phyloP scores from a whole-genome alignment of 2,329 filamentous ascomycete species.

The Laburnicola sp. region DNA sequence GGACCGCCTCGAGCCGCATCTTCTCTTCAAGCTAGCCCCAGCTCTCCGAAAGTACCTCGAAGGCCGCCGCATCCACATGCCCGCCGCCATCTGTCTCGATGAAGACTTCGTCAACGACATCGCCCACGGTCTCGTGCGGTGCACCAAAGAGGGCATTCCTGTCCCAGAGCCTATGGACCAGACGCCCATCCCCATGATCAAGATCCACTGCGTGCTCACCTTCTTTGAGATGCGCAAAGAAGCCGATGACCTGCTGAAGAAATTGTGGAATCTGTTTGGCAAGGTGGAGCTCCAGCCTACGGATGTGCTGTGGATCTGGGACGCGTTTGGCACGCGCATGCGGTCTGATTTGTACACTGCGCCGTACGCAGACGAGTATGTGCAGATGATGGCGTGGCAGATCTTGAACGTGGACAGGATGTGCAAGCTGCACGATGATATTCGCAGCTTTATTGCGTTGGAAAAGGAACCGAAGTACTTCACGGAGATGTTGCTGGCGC shows the following conservation, averaged over 20 bases:
- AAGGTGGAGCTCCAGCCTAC: background rate
- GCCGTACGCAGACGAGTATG: slow-evolving; percentile 10
- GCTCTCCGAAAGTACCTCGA: slow-evolving; percentile 3
- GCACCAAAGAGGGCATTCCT: slow-evolving; percentile 2
- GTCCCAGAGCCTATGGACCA: background rate
- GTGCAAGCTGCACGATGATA: slow-evolving; percentile 3
- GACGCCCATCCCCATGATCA: slow-evolving; percentile 4
- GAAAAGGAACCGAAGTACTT: slow-evolving; percentile 11
- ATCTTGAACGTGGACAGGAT: slow-evolving; percentile 10
- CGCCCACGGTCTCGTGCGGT: slow-evolving; percentile 1
- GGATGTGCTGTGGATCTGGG: slow-evolving; percentile 16
- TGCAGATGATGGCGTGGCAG: slow-evolving; percentile 17
- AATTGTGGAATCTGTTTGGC: slow-evolving; percentile 5
- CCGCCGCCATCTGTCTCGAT: background rate
- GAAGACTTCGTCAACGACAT: slow-evolving; percentile 7
- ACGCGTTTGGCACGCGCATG: slow-evolving; percentile 3
- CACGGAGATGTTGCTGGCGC: background rate
- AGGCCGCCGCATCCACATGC: slow-evolving; percentile 2
- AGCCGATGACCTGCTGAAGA: background rate
- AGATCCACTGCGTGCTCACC: slow-evolving; percentile 10
- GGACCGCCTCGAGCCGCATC: slow-evolving; percentile 4
- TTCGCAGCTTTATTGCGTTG: slow-evolving; percentile 1
- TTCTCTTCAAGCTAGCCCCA: slow-evolving; percentile 5
- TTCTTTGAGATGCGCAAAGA: slow-evolving; percentile 6
- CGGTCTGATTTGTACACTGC: slow-evolving; percentile 2